Percentiles rank a stretch among this genome's conserved stretches.
These are phyloP conservation scores for Lunularia cruciata DNA, from an alignment of 225 moss, liverwort and hornwort species.

Conservation along the genomic window DNA sequence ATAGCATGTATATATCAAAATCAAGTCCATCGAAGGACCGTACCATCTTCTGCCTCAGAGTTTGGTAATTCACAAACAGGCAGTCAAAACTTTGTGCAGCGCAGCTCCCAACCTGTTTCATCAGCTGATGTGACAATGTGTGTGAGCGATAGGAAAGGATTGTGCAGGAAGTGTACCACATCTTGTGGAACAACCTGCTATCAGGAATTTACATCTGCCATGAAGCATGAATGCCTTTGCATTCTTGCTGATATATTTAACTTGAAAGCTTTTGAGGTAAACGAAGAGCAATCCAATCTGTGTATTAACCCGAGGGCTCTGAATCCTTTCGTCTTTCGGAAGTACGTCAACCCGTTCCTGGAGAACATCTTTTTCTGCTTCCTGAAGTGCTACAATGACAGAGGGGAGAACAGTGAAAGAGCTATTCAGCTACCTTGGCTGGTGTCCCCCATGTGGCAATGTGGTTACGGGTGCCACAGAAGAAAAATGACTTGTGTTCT, in stretches of 20 bases:
- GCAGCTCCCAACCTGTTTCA: background rate
- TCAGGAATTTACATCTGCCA: conserved; percentile 16
- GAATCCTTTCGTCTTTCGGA: conserved; percentile 62
- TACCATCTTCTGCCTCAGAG: conserved; percentile 1
- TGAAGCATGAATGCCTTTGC: conserved; percentile 45
- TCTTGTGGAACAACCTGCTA: background rate
- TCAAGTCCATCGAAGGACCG: background rate
- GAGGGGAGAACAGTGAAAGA: conserved; percentile 16
- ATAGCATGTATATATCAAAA: conserved; percentile 4
- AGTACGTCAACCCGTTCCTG: conserved; percentile 62
- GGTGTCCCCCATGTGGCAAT: conserved; percentile 18
- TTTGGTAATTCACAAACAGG: background rate
- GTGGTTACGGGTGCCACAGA: background rate
- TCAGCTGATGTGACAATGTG: background rate
- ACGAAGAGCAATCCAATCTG: conserved; percentile 24
- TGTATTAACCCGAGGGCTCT: conserved; percentile 22
- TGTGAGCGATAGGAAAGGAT: conserved; percentile 3
- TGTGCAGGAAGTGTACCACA: conserved; percentile 52
- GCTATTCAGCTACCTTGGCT: conserved; percentile 3
- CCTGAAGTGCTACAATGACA: conserved; percentile 44
- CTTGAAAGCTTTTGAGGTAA: conserved; percentile 26
- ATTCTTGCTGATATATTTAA: conserved; percentile 64
- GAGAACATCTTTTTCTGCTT: conserved; percentile 50
- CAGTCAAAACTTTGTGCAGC: background rate
- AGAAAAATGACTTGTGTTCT: background rate